These are phyloP conservation scores for Phytopythium cucurbitacearum DNA, from an alignment of 352 stramenopile genomes.

Conservation along the genomic window DNA sequence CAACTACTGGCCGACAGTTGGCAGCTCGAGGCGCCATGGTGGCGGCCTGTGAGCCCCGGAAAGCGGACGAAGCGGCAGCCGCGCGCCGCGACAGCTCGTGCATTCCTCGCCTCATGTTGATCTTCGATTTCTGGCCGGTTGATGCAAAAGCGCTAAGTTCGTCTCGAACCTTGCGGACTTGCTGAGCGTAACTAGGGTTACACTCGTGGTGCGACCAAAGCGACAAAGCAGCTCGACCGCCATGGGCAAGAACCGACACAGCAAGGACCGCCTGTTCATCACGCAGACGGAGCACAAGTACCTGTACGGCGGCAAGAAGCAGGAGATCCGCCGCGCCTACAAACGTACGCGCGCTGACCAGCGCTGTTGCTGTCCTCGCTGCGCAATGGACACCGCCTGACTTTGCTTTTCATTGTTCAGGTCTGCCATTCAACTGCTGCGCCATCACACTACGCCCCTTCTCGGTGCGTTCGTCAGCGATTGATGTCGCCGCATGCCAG, in stretches of 20 bases:
- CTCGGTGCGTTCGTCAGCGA: constrained; percentile 29
- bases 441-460: constrained; percentile 93
- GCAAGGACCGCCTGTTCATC: constrained; percentile 88
- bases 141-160: neutral
- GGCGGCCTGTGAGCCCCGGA: neutral
- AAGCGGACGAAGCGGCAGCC: neutral
- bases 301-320: constrained; percentile 92
- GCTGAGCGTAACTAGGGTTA: constrained; percentile 1
- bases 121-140: neutral
- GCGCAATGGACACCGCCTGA: neutral
- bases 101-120: constrained; percentile 1
- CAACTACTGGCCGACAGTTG: too few species aligned
- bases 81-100: neutral
- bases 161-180: neutral
- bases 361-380: neutral
- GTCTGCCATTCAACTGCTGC: constrained; percentile 98
- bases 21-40: too few species aligned
- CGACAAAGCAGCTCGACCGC: neutral
- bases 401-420: constrained; percentile 17
- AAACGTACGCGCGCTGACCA: constrained; percentile 33
- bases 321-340: constrained; percentile 71
- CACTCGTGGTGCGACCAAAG: constrained; percentile 1
- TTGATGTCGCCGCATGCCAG: too few species aligned
- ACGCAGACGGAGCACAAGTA: constrained; percentile 91
- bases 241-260: constrained; percentile 91